Percentiles rank a stretch among this genome's conserved stretches.
phyloP scores from a whole-genome alignment of 257 asterid species.

The Verbascum thapsus region DNA sequence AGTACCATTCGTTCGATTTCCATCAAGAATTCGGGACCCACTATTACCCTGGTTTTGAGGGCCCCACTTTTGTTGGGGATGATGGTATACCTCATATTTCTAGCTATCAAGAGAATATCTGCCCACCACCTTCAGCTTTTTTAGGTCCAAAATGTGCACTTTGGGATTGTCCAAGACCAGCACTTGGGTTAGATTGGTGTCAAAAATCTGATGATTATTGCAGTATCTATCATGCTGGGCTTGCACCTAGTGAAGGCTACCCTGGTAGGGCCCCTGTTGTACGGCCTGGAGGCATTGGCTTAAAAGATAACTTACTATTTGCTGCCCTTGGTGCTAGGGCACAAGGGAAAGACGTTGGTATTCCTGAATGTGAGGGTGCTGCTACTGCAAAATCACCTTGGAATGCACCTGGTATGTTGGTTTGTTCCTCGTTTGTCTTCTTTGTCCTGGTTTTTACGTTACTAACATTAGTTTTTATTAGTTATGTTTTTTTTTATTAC shows the following conservation, averaged over 20 bases:
- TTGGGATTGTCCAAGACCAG: conserved; percentile 86
- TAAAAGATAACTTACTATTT: conserved; percentile 90
- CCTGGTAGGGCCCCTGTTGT: conserved; percentile 77
- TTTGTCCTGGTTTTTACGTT: no score
- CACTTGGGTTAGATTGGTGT: conserved; percentile 53
- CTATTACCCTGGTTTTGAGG: conserved; percentile 54
- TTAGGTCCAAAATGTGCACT: conserved; percentile 98
- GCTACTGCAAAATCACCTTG: conserved; percentile 98
- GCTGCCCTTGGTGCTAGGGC: conserved; percentile 89
- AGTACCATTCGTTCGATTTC: conserved; percentile 55
- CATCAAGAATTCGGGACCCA: conserved; percentile 69
- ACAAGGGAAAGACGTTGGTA: conserved; percentile 79
- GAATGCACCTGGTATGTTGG: conserved; percentile 84
- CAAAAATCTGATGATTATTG: conserved; percentile 59
- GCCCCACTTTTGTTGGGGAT: no score
- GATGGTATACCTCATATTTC: conserved; percentile 53
- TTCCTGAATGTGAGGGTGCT: conserved; percentile 98
- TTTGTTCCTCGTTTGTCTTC: conserved; percentile 26
- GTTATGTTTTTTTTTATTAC: conserved; percentile 15
- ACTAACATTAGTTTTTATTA: no score
- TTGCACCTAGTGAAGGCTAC: conserved; percentile 87
- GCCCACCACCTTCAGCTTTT: conserved; percentile 94
- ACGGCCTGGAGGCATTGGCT: conserved; percentile 90
- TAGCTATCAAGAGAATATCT: conserved; percentile 57
- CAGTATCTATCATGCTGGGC: conserved; percentile 53